A percentile compares a stretch with the other conserved stretches of the same genome.
Evolutionary conservation across 257 asterid species (phyloP).

Genomic region (Galeopsis tetrahit): DNA sequence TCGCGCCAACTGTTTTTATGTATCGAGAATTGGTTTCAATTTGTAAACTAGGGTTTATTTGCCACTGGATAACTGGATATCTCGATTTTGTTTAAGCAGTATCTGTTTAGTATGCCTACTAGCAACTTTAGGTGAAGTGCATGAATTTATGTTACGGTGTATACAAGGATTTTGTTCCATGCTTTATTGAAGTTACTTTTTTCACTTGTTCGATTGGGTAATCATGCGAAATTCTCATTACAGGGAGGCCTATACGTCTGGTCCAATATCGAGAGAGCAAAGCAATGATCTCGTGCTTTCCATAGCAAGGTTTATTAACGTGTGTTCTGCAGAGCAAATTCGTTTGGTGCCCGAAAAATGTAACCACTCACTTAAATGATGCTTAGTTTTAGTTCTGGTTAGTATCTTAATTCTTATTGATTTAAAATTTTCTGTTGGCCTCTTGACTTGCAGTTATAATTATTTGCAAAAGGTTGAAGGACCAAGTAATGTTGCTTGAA

Average conservation of each 20-base stretch:
- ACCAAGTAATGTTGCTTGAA: constrained; percentile 62
- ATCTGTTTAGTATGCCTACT: not conserved
- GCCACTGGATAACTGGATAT: not conserved
- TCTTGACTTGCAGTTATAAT: constrained; percentile 69
- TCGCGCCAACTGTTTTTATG: not conserved
- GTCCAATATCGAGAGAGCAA: constrained; percentile 61
- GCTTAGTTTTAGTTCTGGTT: constrained; percentile 22
- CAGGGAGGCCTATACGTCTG: constrained; percentile 77
- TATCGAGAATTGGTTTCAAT: constrained; percentile 24
- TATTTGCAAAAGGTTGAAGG: constrained; percentile 84
- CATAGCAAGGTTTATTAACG: constrained; percentile 68
- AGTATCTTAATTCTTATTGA: constrained; percentile 31
- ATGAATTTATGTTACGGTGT: not conserved
- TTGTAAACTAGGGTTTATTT: constrained; percentile 35
- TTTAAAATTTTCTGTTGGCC: constrained; percentile 31
- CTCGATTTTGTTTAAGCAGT: not conserved
- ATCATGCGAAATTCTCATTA: constrained; percentile 1
- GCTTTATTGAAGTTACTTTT: not conserved
- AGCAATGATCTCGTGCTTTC: constrained; percentile 56
- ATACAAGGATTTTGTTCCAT: not conserved
- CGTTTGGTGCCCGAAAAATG: constrained; percentile 88
- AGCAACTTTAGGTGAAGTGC: not conserved
- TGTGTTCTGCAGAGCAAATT: constrained; percentile 75
- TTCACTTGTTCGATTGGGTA: not conserved
- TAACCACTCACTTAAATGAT: constrained; percentile 32